These are phyloP conservation scores for Eustoma russellianum DNA, from an alignment of 257 asterid genomes.

Conservation along the genomic window DNA sequence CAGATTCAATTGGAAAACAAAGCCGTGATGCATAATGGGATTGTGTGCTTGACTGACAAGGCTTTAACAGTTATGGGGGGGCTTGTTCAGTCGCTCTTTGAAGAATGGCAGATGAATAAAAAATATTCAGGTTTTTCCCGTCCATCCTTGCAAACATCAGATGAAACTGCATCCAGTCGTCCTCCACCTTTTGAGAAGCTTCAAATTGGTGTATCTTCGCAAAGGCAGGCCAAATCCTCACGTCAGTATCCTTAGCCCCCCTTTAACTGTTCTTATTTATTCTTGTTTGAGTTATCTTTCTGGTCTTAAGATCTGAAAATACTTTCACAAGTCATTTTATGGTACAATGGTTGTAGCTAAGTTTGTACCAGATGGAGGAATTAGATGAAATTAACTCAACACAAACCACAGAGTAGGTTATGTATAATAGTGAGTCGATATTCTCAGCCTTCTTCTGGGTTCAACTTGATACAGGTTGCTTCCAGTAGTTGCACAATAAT, in stretches of 20 bases:
- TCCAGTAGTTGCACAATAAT: no score
- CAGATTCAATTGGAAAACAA: conserved; percentile 62
- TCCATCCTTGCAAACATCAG: conserved; percentile 32
- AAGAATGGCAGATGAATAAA: conserved; percentile 80
- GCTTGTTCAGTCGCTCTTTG: conserved; percentile 65
- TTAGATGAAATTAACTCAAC: no score
- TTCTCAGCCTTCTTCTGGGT: no score
- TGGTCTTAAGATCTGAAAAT: no score
- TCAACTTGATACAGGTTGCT: no score
- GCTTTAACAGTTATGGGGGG: conserved; percentile 58
- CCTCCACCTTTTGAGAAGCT: conserved; percentile 83
- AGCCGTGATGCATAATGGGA: conserved; percentile 44
- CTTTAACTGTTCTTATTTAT: not conserved
- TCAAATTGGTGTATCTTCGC: conserved; percentile 36
- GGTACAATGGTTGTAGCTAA: no score
- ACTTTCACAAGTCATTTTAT: no score
- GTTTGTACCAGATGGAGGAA: no score
- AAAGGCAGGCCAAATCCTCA: conserved; percentile 16
- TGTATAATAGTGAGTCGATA: no score
- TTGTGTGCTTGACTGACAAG: conserved; percentile 55
- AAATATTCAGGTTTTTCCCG: conserved; percentile 63
- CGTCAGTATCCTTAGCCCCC: conserved; percentile 16
- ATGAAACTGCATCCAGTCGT: conserved; percentile 40
- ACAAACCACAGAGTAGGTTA: no score
- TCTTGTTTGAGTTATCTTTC: not conserved